These are phyloP conservation scores for Scutellaria baicalensis DNA, from an alignment of 257 asterid genomes.

Conservation along the genomic window DNA sequence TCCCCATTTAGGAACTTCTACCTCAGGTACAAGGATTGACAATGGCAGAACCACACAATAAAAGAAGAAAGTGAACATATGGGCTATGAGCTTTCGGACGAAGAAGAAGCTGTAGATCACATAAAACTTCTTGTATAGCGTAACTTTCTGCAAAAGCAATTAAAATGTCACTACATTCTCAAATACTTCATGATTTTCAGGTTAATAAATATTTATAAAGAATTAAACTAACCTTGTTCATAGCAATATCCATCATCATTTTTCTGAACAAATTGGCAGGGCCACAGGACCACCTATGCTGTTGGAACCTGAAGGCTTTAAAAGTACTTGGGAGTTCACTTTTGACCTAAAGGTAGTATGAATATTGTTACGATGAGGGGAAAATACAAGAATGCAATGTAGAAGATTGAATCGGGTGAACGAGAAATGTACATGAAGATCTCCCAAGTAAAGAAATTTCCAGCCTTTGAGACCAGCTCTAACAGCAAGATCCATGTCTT, in stretches of 20 bases:
- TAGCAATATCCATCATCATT: constrained; percentile 47
- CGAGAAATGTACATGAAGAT: constrained; percentile 33
- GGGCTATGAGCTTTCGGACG: constrained; percentile 54
- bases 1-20: constrained; percentile 53
- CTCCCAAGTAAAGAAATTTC: constrained; percentile 62
- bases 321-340: constrained; percentile 70
- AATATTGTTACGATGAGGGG: neutral
- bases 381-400: neutral
- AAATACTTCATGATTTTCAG: neutral
- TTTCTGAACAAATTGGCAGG: constrained; percentile 54
- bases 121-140: constrained; percentile 45
- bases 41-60: constrained; percentile 52
- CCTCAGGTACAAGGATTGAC: constrained; percentile 51
- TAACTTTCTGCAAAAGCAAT: constrained; percentile 36
- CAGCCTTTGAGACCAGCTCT: constrained; percentile 70
- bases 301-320: constrained; percentile 62
- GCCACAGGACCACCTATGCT: constrained; percentile 71
- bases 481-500: constrained; percentile 67
- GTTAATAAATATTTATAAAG: neutral
- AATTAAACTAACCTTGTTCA: constrained; percentile 33
- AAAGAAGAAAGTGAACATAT: constrained; percentile 52
- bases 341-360: constrained; percentile 30
- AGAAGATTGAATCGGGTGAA: no score
- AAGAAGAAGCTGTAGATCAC: constrained; percentile 71
- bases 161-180: neutral